These are phyloP conservation scores for Desmodesmus armatus DNA, from an alignment of 139 green algal species.

Conservation along the genomic window DNA sequence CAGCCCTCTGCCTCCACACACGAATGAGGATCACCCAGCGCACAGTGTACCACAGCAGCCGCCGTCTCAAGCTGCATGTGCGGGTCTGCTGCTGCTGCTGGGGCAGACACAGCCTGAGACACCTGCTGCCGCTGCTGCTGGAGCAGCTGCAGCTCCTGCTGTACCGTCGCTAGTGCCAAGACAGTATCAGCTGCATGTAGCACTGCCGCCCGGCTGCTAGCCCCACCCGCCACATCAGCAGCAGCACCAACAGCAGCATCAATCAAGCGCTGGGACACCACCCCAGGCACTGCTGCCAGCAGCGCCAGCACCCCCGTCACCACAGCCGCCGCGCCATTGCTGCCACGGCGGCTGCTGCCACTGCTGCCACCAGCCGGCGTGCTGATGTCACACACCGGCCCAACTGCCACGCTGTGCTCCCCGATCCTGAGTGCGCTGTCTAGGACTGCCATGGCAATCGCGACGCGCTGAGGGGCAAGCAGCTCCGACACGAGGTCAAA, in stretches of 20 bases:
- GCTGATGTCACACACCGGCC: not conserved
- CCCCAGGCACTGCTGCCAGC: not conserved
- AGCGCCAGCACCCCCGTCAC: not conserved
- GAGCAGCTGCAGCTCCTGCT: slow-evolving; percentile 13
- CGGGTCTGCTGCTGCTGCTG: not conserved
- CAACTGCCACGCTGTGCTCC: slow-evolving; percentile 24
- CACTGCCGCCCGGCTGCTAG: not conserved
- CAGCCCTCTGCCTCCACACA: not conserved
- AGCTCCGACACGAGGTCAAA: slow-evolving; percentile 6
- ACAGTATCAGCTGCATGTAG: slow-evolving; percentile 27
- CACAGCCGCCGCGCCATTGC: not conserved
- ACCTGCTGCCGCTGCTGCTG: slow-evolving; percentile 7
- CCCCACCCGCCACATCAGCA: not conserved
- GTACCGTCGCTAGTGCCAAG: not conserved
- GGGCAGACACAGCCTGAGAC: not conserved
- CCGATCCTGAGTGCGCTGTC: slow-evolving; percentile 4
- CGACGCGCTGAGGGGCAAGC: slow-evolving; percentile 1
- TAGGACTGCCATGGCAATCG: slow-evolving; percentile 17
- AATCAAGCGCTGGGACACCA: not conserved
- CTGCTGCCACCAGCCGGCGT: not conserved
- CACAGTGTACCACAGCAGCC: not conserved
- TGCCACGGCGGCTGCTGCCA: slow-evolving; percentile 1
- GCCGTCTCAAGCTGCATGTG: not conserved
- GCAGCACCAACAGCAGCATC: slow-evolving; percentile 26
- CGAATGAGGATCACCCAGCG: not conserved